Evolutionary conservation across 495 filamentous ascomycete species (phyloP).

Genomic region (Penicillium subrubescens): DNA sequence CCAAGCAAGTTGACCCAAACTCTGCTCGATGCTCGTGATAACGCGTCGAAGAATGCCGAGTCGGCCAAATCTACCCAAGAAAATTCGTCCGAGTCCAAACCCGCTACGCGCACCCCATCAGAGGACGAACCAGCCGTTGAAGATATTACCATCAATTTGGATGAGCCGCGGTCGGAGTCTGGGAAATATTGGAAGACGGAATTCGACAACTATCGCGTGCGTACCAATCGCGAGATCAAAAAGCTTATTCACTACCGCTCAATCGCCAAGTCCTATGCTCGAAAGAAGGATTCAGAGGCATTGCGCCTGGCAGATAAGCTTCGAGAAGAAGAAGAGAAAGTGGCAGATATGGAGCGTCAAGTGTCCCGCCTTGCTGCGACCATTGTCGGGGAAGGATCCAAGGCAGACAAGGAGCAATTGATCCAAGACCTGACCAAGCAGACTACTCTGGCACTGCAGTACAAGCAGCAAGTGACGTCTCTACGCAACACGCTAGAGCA

Average conservation of each 20-base stretch:
- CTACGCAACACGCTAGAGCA: constrained; percentile 57
- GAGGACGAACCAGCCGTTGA: constrained; percentile 49
- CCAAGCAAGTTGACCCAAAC: constrained; percentile 51
- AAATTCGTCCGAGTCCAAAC: constrained; percentile 14
- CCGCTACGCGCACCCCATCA: constrained; percentile 6
- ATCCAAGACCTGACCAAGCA: constrained; percentile 65
- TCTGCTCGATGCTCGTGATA: constrained; percentile 47
- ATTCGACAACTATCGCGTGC: constrained; percentile 78
- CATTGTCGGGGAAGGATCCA: constrained; percentile 48
- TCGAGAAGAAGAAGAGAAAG: constrained; percentile 61
- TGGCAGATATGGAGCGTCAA: constrained; percentile 53
- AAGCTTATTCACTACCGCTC: constrained; percentile 78
- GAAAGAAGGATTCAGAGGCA: constrained; percentile 83
- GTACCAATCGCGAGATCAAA: constrained; percentile 77
- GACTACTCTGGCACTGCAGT: constrained; percentile 65
- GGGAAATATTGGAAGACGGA: constrained; percentile 94
- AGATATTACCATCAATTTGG: constrained; percentile 68
- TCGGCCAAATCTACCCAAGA: constrained; percentile 17
- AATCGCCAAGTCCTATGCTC: constrained; percentile 84
- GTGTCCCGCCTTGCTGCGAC: constrained; percentile 62
- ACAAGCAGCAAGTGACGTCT: constrained; percentile 66
- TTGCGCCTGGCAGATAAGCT: constrained; percentile 71
- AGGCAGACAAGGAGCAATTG: constrained; percentile 51
- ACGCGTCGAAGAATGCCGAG: constrained; percentile 31
- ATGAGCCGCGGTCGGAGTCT: constrained; percentile 78